Evolutionary conservation across 2,329 filamentous ascomycete species (phyloP).

Genomic region (Fusarium agapanthi): DNA sequence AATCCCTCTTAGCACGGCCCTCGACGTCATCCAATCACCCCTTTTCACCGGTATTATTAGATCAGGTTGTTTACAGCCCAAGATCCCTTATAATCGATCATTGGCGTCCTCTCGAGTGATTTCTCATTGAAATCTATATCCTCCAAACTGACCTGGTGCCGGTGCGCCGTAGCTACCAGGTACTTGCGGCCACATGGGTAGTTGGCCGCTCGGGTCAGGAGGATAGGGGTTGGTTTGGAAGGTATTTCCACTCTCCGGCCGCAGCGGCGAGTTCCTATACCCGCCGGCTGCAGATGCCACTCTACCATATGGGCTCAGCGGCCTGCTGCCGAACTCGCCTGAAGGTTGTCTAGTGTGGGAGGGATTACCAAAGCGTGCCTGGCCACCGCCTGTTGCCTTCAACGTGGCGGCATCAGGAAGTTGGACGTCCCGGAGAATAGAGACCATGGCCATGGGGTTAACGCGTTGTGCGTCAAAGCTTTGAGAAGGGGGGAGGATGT

Average conservation of each 20-base stretch:
- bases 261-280: slow-evolving; percentile 62
- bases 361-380: slow-evolving; percentile 47
- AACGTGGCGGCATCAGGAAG: slow-evolving; percentile 69
- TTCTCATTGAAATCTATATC: slow-evolving; percentile 46
- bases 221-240: slow-evolving; percentile 45
- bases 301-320: slow-evolving; percentile 59
- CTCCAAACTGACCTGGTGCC: slow-evolving; percentile 48
- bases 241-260: slow-evolving; percentile 52
- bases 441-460: slow-evolving; percentile 75
- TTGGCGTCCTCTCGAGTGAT: background rate
- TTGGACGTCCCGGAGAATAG: slow-evolving; percentile 73
- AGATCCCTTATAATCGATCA: background rate
- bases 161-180: slow-evolving; percentile 45
- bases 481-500: slow-evolving; percentile 77
- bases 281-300: slow-evolving; percentile 51
- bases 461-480: slow-evolving; percentile 77
- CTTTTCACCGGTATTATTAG: slow-evolving; percentile 26
- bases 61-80: slow-evolving; percentile 2
- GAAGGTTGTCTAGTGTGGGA: slow-evolving; percentile 54
- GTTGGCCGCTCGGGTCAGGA: slow-evolving; percentile 39
- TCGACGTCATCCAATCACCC: slow-evolving; percentile 30
- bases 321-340: slow-evolving; percentile 54
- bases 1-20: slow-evolving; percentile 23
- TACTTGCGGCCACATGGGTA: slow-evolving; percentile 43
- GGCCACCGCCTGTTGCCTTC: slow-evolving; percentile 55